Evolutionary conservation across 1,139 yeast species (phyloP), one percentile per base, ranked within the genome.

Genomic region (Diutina scorzettiae): DNA sequence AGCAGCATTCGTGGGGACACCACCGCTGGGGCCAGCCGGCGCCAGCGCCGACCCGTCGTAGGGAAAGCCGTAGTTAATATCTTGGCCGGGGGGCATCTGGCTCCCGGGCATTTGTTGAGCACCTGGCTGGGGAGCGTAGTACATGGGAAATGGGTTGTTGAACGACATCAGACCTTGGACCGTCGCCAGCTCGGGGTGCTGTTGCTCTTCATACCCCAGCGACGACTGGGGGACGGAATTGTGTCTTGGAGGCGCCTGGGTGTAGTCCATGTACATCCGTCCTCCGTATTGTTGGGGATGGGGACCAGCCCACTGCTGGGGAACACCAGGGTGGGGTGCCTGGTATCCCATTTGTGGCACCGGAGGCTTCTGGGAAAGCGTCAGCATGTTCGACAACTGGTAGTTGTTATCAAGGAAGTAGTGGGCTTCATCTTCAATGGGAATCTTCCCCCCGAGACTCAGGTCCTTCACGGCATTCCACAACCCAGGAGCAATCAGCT

Each of bases 401-500:
- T 65, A 68, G 45, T 64, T 66, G 21, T 61, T 64, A 49, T 73
- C 76, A 54, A 73, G 62, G 33, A 68, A 71, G 51, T 71, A 73
- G 48, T 63, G 66, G 1, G 76, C 72, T 48, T 71, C 78, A 48
- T 71, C 77, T 46, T 73, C 78, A 40, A 67, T 62, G 4, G 73
- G 55, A 31, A 68, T 62, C 49, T 71, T 73, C 2, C 72, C 77
- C 3, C 86, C 85, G 27, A 79, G 59, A 1, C 78, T 66, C 45
- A 78, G 66, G 51, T 78, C 77, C 57, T 81, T 69, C 49, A 78
- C 66, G 12, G 85, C 73, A 53, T 66, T 62, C 68, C 79, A 66
- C 41, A 86, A 65, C 36, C 73, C 76, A n/a, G 66, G 65, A n/a
- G 78, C 66, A 24, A 86, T 67, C 17, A 57, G 59, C 1, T 77